Base-by-base conservation (phyloP, 2,329 filamentous ascomycete genomes). In the Coniochaeta sp. region DNA sequence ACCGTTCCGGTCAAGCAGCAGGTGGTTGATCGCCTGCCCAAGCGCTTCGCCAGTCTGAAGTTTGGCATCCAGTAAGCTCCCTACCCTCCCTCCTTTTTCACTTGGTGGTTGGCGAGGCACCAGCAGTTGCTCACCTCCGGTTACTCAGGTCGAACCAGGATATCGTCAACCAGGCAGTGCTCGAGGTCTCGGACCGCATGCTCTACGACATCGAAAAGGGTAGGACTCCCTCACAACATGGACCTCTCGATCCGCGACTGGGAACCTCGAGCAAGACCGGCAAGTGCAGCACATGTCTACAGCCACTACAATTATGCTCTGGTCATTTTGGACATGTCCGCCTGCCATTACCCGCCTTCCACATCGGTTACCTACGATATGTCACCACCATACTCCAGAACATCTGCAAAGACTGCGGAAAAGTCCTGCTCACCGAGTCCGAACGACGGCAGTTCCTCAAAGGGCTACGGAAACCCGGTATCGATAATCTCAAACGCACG, bases 271-370 rank as follows among this genome's bases (percentile, higher is more conserved):
- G 86, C 71, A 98, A 98, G 75, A 83, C 79, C 3, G 89, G 85
- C 26, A 82, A 79, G 62, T 99, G 95, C 73, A 79, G 85, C 50
- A 98, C 95, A 16, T 99, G 95, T 72, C 86, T 90, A 56, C 86
- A 93, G 70, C 83, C 86, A 17, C 79, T 98, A 33, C 85, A 91
- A 68, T 86, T 89, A 65, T 99, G 95, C 74, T 95, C 91, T 67
- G 95, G 95, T 14, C 95, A 99, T 74, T 99, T 98, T 70, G 95
- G 95, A 55, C 89, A 97, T 74, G 89, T 99, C 68, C 87, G 90
- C 69, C 84, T 99, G 16, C 91, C 93, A 1, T 80, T 99, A 58
- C 95, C 95, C 4, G 91, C 89, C 50, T 98, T 98, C 70, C 95
- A 99, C 71, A 92, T 98, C 65, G 95, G 95, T 40, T 99, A 97